Evolutionary conservation across 1,139 yeast species (phyloP), one percentile per base, ranked within the genome.

Genomic region (Geotrichum candidum): DNA sequence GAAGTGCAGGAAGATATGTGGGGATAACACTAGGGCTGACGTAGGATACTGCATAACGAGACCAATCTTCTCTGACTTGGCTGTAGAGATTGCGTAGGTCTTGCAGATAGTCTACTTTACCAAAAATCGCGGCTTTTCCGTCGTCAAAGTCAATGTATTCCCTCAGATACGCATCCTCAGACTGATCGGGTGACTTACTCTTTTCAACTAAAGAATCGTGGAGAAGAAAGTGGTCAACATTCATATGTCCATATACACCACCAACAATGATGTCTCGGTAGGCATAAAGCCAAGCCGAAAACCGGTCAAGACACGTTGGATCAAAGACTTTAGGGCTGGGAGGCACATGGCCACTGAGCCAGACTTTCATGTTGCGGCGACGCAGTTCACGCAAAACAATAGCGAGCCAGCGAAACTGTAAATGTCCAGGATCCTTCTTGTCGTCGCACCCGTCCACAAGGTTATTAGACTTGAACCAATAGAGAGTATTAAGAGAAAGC

Each of bases 281-380:
- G 70, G 88, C 96, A 68, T 88, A 84, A 52, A 84, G 76, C 96
- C 96, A 89, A 25, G 85, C 81, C 48, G 88, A 81, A 71, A 85
- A 86, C 71, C 89, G 88, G 61, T 90, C 78, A 68, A 82, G 84
- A 70, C 96, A 90, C 54, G 86, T 79, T 35, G 80, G 77, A 69
- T 89, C 96, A 67, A 82, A 85, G 72, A 89, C 88, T 73, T 88
- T 88, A 54, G 85, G 85, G 60, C 86, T 84, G 3, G 96, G 96
- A 2, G 96, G 96, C 15, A 90, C 96, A 76, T 90, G 96, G 1
- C 96, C 96, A 56, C 86, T 78, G 38, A 90, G 74, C 96, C 96
- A 90, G 10, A 87, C 95, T 73, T 89, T 89, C 85, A 90, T 85
- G 27, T 83, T 81, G 66, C 95, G 78, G n/a, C 80, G 77, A 68